Conservation (phyloP, 768 basidiomycete species). For the Russula sp. region DNA sequence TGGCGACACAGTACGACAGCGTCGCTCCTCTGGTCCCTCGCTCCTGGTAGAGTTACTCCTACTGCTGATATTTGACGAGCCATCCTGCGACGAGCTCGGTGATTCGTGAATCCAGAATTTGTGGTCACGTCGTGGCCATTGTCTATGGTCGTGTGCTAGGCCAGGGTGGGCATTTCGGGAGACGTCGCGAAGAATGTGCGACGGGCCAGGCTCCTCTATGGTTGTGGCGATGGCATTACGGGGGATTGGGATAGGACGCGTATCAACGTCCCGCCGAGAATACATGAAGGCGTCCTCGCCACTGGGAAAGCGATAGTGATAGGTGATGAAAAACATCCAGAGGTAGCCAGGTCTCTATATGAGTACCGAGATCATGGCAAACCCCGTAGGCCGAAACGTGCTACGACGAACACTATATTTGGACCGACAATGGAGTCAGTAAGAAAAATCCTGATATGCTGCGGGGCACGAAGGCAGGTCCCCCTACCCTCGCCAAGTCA, state of each 20-base stretch:
- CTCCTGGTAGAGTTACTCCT: neutral
- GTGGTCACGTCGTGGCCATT: neutral
- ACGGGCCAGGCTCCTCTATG: neutral
- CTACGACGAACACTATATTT: neutral
- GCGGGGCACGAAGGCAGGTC: neutral
- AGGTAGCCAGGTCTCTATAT: neutral
- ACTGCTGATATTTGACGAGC: conserved; percentile 3
- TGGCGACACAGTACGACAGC: conserved; percentile 2
- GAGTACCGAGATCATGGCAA: neutral
- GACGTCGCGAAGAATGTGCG: neutral
- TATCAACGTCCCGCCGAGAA: neutral
- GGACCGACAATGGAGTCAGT: neutral
- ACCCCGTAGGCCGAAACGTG: neutral
- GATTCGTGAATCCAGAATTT: conserved; percentile 9
- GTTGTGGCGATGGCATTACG: neutral
- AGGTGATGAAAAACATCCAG: neutral
- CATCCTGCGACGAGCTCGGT: conserved; percentile 5
- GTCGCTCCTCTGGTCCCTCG: neutral
- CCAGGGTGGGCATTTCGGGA: neutral
- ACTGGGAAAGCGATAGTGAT: neutral
- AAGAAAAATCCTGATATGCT: neutral
- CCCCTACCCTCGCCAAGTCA: neutral
- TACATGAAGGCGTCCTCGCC: neutral
- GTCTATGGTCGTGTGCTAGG: neutral
- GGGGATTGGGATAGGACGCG: neutral